Evolutionary conservation across 1,284 basidiomycete species (phyloP).

Genomic region (Naganishia cerealis): DNA sequence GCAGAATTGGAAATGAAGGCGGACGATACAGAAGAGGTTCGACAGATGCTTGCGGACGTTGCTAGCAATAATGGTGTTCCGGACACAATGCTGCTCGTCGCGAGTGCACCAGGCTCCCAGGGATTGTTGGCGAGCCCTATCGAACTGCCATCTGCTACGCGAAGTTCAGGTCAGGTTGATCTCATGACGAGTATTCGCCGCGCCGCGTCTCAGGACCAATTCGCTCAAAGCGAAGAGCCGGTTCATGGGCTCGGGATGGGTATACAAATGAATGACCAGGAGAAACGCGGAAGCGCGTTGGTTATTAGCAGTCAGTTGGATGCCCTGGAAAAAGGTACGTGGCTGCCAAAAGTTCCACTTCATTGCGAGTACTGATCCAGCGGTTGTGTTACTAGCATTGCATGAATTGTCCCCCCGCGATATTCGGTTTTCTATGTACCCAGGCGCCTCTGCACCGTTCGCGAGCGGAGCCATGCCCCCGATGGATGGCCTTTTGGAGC

Average conservation of each 20-base stretch:
- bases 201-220: neutral
- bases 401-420: conserved; percentile 50
- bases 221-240: neutral
- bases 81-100: conserved; percentile 8
- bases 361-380: neutral
- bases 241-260: conserved; percentile 32
- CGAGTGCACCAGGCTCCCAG: conserved; percentile 13
- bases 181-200: conserved; percentile 25
- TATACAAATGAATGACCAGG: conserved; percentile 36
- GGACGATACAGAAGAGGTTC: conserved; percentile 35
- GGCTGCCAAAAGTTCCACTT: neutral
- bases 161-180: neutral
- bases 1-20: neutral
- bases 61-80: neutral
- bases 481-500: neutral
- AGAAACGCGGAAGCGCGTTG: conserved; percentile 49
- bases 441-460: neutral
- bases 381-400: conserved; percentile 42
- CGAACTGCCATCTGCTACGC: conserved; percentile 19
- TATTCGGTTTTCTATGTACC: conserved; percentile 41
- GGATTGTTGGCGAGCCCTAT: conserved; percentile 47
- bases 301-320: conserved; percentile 53
- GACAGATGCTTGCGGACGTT: conserved; percentile 23
- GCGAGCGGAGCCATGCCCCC: neutral
- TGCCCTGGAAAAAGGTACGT: conserved; percentile 49